Base-by-base conservation (phyloP, 1,284 basidiomycete species). In the Apiotrichum veenhuisii region DNA sequence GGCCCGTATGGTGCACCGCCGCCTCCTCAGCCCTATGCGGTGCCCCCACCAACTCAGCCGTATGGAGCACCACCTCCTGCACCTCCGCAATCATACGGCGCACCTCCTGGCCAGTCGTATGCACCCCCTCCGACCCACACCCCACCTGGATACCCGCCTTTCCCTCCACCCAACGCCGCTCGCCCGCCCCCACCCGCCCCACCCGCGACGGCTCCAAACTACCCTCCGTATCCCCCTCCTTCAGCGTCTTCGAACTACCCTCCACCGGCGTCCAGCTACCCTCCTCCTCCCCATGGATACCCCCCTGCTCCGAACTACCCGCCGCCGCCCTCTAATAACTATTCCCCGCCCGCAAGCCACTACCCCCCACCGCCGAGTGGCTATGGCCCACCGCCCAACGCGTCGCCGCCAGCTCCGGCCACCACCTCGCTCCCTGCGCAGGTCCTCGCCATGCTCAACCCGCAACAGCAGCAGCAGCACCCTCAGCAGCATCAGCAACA, bases 361-460 rank as follows among this genome's bases (percentile, higher is more conserved):
- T 50, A 50, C 20, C 42, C 40, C 1, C 50, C 45, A 25, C 26
- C 34, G 1, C 8, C 37, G 5, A 33, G 22, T n/a, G 10, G n/a
- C 33, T 20, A 30, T 14, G 18, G 30, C 20, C 33, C 33, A 12
- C 30, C 43, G 10, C 43, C 23, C 25, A 27, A 8, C 10, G 3
- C 33, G 33, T 37, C 46, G 5, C 55, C 61, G 45, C 70, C 78
- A 38, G 71, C 77, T 17, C 68, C 77, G 40, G 59, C 73, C 7
- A 64, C 57, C 2, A 40, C 56, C 9, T 23, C 15, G 3, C 55
- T 87, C 26, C 84, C 85, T 5, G 82, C 85, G 0, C 85, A 85
- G 64, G 79, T 87, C n/a, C 74, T 86, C 46, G 83, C 85, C 0
- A 67, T 87, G 48, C 72, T 87, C 22, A 84, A 33, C n/a, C 44